phyloP scores from a whole-genome alignment of 225 moss, liverwort and hornwort genomes.

The Sphagnum contortum region DNA sequence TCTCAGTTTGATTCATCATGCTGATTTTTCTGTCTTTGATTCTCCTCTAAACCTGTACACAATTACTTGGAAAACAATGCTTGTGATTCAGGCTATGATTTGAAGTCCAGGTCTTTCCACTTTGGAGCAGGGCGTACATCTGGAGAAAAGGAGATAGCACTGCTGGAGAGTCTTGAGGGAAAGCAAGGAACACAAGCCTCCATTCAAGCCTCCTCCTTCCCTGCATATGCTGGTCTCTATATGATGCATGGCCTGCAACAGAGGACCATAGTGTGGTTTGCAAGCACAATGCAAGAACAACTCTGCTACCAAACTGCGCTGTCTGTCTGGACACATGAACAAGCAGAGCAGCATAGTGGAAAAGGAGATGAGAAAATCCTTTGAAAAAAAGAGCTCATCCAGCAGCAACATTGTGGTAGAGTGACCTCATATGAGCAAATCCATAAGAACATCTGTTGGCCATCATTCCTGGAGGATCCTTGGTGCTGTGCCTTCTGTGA shows the following conservation, averaged over 20 bases:
- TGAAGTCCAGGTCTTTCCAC: conserved; percentile 63
- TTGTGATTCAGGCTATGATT: conserved; percentile 88
- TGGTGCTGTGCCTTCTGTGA: conserved; percentile 74
- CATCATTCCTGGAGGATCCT: conserved; percentile 83
- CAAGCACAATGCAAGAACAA: conserved; percentile 78
- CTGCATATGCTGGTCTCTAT: conserved; percentile 88
- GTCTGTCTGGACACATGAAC: conserved; percentile 85
- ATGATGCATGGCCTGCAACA: conserved; percentile 64
- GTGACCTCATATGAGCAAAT: conserved; percentile 27
- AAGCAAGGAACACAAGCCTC: conserved; percentile 79
- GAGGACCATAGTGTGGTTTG: conserved; percentile 94
- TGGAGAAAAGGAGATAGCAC: conserved; percentile 91
- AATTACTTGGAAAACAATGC: conserved; percentile 76
- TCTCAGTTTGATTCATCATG: too few species aligned
- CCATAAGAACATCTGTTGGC: conserved; percentile 94
- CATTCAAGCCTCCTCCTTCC: conserved; percentile 85
- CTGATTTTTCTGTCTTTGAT: too few species aligned
- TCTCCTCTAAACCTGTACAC: conserved; percentile 5
- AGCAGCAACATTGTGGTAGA: conserved; percentile 77
- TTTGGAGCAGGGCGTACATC: conserved; percentile 92
- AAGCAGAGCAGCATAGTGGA: conserved; percentile 64
- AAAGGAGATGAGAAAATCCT: conserved; percentile 91
- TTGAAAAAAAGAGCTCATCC: conserved; percentile 73
- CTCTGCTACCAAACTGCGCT: conserved; percentile 76
- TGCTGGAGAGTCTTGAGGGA: conserved; percentile 85